Evolutionary conservation across 805 yeast genomes (phyloP).

Genomic region (Metschnikowia amazonensis): DNA sequence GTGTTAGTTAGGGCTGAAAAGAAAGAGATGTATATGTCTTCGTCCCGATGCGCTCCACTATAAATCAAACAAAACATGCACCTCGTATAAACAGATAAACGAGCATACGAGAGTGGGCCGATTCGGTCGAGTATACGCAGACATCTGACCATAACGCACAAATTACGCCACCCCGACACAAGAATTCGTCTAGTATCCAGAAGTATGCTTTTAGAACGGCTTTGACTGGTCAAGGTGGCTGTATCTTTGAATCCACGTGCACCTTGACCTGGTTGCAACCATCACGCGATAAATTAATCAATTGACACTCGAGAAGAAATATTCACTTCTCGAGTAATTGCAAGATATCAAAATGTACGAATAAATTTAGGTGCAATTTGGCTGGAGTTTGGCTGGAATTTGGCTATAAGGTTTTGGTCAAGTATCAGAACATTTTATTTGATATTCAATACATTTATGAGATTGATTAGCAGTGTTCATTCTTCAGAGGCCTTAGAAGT

Average conservation of each 20-base stretch:
- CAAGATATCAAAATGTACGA: no score
- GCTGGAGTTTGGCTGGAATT: no score
- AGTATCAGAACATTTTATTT: no score
- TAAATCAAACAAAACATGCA: not conserved
- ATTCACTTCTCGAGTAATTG: no score
- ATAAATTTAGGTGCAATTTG: no score
- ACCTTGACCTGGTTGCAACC: not conserved
- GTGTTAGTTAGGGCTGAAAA: not conserved
- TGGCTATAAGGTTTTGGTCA: no score
- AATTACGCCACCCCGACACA: not conserved
- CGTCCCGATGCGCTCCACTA: conserved; percentile 1
- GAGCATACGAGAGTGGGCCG: conserved; percentile 16
- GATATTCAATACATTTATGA: no score
- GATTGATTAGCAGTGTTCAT: no score
- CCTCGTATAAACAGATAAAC: conserved; percentile 8
- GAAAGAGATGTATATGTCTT: not conserved
- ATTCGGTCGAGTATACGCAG: conserved; percentile 10
- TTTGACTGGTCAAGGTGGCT: not conserved
- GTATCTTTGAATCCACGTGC: not conserved
- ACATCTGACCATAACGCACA: conserved; percentile 4
- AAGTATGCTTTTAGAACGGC: not conserved
- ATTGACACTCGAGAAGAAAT: not conserved
- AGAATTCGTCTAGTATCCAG: no score
- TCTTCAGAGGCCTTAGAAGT: no score
- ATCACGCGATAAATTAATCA: not conserved